A percentile compares a stretch with the other conserved stretches of the same genome.
Conservation (phyloP, 2,329 filamentous ascomycete genomes). For the Penicillium sp. region DNA sequence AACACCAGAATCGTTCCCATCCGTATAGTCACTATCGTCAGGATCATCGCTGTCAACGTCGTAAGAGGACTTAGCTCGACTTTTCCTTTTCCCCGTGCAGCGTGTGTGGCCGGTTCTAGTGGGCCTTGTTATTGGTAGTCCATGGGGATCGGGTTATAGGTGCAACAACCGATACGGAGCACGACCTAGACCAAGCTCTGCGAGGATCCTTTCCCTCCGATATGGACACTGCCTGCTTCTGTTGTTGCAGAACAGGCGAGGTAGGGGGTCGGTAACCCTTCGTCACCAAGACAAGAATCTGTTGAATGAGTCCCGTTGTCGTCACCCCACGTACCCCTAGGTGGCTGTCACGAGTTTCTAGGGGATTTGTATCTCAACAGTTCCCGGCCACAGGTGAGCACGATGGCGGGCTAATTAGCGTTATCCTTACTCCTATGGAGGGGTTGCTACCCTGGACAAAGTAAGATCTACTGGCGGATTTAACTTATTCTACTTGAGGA, state of each 20-base stretch:
- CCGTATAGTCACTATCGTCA: no score
- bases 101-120: background rate
- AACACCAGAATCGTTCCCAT: no score
- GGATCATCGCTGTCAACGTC: background rate
- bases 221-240: background rate
- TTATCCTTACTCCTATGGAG: no score
- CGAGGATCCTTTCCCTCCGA: background rate
- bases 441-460: no score
- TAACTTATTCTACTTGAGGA: no score
- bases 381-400: background rate
- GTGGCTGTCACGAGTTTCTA: background rate
- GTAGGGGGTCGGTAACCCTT: background rate
- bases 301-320: background rate
- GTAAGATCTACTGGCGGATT: no score
- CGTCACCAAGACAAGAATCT: background rate
- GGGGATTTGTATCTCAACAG: no score
- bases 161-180: background rate
- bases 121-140: background rate
- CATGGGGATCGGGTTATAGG: background rate
- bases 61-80: background rate
- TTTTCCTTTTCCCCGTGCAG: background rate
- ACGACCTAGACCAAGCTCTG: background rate
- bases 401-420: background rate
- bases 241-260: background rate
- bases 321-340: background rate